These are phyloP conservation scores for Plasmodium yoelii DNA, from an alignment of 169 alveolate genomes.

Conservation along the genomic window DNA sequence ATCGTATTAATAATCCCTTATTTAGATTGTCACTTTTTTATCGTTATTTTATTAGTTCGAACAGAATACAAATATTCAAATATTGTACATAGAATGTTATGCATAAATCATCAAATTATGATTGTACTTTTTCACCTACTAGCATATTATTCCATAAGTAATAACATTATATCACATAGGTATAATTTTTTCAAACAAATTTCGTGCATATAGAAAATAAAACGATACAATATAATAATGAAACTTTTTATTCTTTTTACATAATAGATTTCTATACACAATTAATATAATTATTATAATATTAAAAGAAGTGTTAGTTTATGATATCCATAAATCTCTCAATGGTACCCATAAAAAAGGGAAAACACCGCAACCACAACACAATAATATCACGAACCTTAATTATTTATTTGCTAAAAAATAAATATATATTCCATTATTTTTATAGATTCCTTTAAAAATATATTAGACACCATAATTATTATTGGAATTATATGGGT, in stretches of 20 bases:
- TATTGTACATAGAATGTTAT: slow-evolving; percentile 53
- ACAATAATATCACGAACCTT: not conserved
- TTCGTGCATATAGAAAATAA: not conserved
- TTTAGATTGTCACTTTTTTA: not conserved
- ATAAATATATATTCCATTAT: not conserved
- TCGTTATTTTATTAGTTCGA: slow-evolving; percentile 23
- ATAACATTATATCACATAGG: slow-evolving; percentile 41
- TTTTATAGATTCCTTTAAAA: slow-evolving; percentile 62
- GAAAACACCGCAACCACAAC: slow-evolving; percentile 2
- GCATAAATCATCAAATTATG: slow-evolving; percentile 67
- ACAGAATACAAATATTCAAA: slow-evolving; percentile 61
- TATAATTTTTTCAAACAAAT: slow-evolving; percentile 26
- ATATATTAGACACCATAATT: slow-evolving; percentile 52
- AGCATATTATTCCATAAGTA: slow-evolving; percentile 52
- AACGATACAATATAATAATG: not conserved
- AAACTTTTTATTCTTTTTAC: not conserved
- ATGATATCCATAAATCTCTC: slow-evolving; percentile 48
- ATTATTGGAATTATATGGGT: slow-evolving; percentile 76
- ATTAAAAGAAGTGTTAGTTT: slow-evolving; percentile 55
- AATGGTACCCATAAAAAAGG: slow-evolving; percentile 22
- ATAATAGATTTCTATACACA: slow-evolving; percentile 22
- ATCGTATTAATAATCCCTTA: not conserved
- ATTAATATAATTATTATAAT: slow-evolving; percentile 35
- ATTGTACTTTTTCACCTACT: slow-evolving; percentile 48
- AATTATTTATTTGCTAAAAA: not conserved